Evolutionary conservation across 768 basidiomycete genomes (phyloP).

Genomic region (Russula ochroleuca): DNA sequence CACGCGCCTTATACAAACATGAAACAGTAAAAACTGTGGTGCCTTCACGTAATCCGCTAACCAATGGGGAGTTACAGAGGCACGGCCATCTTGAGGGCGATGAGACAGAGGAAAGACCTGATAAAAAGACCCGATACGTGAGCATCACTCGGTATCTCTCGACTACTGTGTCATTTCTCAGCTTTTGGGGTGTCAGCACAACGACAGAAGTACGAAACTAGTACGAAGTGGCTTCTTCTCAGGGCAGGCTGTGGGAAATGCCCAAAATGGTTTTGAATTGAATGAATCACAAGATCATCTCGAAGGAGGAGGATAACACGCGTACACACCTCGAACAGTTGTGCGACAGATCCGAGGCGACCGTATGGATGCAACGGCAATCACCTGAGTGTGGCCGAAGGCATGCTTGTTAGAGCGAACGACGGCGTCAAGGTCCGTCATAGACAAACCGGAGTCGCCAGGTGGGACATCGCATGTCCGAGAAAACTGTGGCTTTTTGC

Average conservation of each 20-base stretch:
- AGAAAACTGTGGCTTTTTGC: neutral
- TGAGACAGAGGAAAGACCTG: neutral
- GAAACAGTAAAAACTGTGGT: neutral
- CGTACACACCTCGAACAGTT: neutral
- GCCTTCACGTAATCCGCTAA: neutral
- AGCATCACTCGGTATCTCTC: neutral
- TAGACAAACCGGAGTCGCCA: too few relatives aligned
- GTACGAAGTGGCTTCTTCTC: neutral
- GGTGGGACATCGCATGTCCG: neutral
- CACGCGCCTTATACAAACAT: neutral
- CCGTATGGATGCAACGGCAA: too few relatives aligned
- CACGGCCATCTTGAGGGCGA: too few relatives aligned
- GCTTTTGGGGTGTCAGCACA: neutral
- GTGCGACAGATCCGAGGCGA: neutral
- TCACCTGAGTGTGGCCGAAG: neutral
- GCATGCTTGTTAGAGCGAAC: neutral
- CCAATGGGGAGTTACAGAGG: neutral
- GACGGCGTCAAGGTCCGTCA: too few relatives aligned
- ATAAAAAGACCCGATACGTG: neutral
- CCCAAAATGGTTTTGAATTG: neutral
- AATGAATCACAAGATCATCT: neutral
- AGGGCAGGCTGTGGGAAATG: neutral
- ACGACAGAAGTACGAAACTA: neutral
- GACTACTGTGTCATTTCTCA: neutral
- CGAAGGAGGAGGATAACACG: neutral